Base-by-base conservation (phyloP, 768 basidiomycete genomes). In the Trametes cinnabarina region DNA sequence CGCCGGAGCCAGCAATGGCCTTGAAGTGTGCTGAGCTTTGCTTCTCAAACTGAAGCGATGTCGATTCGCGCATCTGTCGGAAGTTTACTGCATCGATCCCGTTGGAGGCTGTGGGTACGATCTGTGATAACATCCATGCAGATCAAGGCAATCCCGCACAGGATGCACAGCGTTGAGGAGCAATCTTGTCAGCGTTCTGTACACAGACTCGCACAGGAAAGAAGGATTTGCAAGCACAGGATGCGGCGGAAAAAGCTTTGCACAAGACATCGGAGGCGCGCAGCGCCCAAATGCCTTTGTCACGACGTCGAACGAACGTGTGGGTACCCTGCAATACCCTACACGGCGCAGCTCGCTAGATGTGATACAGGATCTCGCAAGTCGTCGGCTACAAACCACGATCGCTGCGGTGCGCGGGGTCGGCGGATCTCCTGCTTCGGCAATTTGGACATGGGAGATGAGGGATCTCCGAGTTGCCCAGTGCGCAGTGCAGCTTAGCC, bases 51-150 rank as follows among this genome's bases (percentile, higher is more conserved):
- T 97, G 93, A 67, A 98, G 80, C 60, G 92, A 94, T 58, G 86
- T 84, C 40, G 92, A 94, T 74, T 98, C 96, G 64, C 92, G 88
- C 70, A 97, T 74, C 55, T 88, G 81, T 46, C 95, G 91, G 78
- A 94, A 96, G 75, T 97, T 94, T 73, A 85, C 84, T 19, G 90
- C 87, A 69, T 95, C 94, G 58, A 81, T 73, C 47, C 87, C 92
- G 62, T 88, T 91, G 40, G 88, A 88, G 58, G 80, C 77, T 43
- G 84, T 78, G 44, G 92, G 93, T 25, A 92, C 79, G 64, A 95
- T 96, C 92, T 95, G 74, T 32, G 44, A 35, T 39, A 15, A 44
- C 49, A 25, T 20, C 42, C 25, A 37, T 37, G 40, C 43, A 10
- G 42, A 34, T 30, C 35, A 23, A n/a, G n/a, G 47, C 30, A 25